Conservation (phyloP, 768 basidiomycete genomes). For the Lentinula guzmanii region DNA sequence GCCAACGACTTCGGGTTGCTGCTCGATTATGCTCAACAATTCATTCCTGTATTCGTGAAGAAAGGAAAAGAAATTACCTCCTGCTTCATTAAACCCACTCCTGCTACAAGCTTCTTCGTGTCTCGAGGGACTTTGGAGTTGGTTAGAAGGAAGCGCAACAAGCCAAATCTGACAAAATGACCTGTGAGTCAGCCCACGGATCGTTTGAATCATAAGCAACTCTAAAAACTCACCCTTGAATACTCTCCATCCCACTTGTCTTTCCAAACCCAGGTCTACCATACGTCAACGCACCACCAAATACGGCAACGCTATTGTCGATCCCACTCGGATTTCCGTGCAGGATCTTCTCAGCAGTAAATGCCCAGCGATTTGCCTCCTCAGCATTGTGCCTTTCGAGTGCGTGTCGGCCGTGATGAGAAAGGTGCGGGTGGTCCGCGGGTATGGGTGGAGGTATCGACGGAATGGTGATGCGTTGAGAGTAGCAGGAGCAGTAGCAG, state of each 20-base stretch:
- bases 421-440: slow-evolving; percentile 51
- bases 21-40: background rate
- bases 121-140: slow-evolving; percentile 92
- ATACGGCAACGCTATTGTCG: slow-evolving; percentile 91
- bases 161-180: slow-evolving; percentile 65
- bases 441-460: slow-evolving; percentile 42
- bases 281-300: slow-evolving; percentile 90
- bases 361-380: slow-evolving; percentile 91
- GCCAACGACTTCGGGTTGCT: slow-evolving; percentile 83
- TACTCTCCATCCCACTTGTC: slow-evolving; percentile 77
- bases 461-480: slow-evolving; percentile 60
- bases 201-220: too few species aligned
- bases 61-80: slow-evolving; percentile 36
- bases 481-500: slow-evolving; percentile 46
- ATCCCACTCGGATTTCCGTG: slow-evolving; percentile 98
- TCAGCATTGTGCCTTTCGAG: slow-evolving; percentile 63
- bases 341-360: slow-evolving; percentile 90
- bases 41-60: slow-evolving; percentile 5
- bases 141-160: slow-evolving; percentile 82
- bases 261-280: slow-evolving; percentile 73
- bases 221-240: slow-evolving; percentile 64
- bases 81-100: slow-evolving; percentile 69
- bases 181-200: background rate
- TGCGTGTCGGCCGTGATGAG: slow-evolving; percentile 60
- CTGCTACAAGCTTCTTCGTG: slow-evolving; percentile 90